Conservation (phyloP, 495 filamentous ascomycete genomes). For the Daldinia concentrica region DNA sequence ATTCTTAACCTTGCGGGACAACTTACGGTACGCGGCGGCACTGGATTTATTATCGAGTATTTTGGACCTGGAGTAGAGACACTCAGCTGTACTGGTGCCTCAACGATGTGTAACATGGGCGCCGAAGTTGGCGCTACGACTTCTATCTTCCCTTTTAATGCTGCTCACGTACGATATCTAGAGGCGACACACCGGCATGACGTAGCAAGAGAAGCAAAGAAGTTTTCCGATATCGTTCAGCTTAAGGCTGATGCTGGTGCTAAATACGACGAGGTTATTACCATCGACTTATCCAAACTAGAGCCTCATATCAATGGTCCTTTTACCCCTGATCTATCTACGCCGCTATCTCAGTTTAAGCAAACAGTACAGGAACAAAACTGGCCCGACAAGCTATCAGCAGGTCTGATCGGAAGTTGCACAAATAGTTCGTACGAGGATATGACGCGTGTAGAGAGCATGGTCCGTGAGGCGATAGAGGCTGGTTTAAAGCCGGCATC, state of each 20-base stretch:
- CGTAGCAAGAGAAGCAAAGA: conserved; percentile 70
- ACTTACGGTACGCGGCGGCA: conserved; percentile 93
- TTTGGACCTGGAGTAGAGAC: conserved; percentile 85
- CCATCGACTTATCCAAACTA: conserved; percentile 87
- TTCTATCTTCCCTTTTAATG: conserved; percentile 76
- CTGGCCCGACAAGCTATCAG: conserved; percentile 91
- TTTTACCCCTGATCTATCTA: conserved; percentile 94
- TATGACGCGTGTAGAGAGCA: conserved; percentile 91
- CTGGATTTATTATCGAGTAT: conserved; percentile 95
- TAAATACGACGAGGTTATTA: conserved; percentile 88
- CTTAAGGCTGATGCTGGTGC: conserved; percentile 77
- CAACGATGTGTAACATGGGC: conserved; percentile 90
- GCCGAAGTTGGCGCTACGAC: conserved; percentile 97
- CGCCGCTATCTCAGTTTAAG: conserved; percentile 87
- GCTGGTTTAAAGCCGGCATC: conserved; percentile 88
- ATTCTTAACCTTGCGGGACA: conserved; percentile 89
- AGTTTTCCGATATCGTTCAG: conserved; percentile 55
- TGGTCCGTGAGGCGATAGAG: conserved; percentile 87
- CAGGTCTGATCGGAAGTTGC: conserved; percentile 95
- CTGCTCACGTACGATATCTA: conserved; percentile 73
- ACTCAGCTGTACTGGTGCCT: conserved; percentile 83
- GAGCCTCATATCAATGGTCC: conserved; percentile 99
- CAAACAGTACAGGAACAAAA: conserved; percentile 81
- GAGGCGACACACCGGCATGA: conserved; percentile 80
- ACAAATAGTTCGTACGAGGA: conserved; percentile 99